These are phyloP conservation scores for Mortierella sp. DNA, from an alignment of 371 early-diverging fungal species.

Conservation along the genomic window DNA sequence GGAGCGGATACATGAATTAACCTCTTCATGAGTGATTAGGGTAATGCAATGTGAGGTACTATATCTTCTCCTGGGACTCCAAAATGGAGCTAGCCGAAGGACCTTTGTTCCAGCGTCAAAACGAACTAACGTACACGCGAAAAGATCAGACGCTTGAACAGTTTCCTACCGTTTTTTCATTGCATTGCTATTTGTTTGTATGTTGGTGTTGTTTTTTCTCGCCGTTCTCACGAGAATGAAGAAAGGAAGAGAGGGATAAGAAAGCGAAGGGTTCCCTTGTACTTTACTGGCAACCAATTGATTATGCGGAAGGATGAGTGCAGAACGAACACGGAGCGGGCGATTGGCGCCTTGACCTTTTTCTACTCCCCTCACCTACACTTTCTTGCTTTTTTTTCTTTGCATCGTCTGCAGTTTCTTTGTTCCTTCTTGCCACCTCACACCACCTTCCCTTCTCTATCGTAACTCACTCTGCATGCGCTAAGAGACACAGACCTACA, in stretches of 20 bases:
- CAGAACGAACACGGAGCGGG: not conserved
- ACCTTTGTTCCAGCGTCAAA: not conserved
- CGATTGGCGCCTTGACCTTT: not conserved
- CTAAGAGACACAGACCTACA: not conserved
- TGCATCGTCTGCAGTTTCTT: not conserved
- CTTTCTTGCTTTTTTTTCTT: not conserved
- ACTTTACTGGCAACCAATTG: not conserved
- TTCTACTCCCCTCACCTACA: not conserved
- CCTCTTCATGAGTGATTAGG: not conserved
- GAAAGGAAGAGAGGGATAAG: not conserved
- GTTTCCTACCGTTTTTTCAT: not conserved
- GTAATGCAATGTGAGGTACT: not conserved
- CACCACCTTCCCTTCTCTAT: not conserved
- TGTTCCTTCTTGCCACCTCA: not conserved
- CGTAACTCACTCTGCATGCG: not conserved
- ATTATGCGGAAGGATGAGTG: not conserved
- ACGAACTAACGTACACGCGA: not conserved
- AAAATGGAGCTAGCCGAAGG: conserved; percentile 14
- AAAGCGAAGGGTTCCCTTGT: not conserved
- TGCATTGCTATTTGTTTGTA: not conserved
- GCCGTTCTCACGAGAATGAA: not conserved
- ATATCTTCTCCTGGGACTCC: not conserved
- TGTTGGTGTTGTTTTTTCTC: not conserved
- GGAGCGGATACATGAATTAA: no score
- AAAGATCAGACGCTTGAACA: no score